phyloP scores from a whole-genome alignment of 345 rosid species.

The Melaleuca alternifolia region DNA sequence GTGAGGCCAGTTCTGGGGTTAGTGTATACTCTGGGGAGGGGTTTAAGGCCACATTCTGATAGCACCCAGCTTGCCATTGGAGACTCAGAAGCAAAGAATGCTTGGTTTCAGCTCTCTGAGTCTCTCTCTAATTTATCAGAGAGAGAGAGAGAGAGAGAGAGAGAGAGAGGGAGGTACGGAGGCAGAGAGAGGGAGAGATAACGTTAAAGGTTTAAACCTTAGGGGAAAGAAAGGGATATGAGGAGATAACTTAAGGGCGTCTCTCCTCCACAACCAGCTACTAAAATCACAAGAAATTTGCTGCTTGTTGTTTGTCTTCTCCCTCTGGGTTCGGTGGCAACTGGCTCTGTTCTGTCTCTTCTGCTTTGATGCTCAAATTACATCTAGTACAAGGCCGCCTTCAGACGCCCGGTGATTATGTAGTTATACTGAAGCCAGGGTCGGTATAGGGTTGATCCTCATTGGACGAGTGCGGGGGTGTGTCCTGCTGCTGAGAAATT shows the following conservation, averaged over 20 bases:
- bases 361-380: not conserved
- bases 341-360: not conserved
- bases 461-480: not conserved
- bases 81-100: slow-evolving; percentile 5
- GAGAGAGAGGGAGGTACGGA: not conserved
- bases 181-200: not conserved
- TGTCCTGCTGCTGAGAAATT: not conserved
- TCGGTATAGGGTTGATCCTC: not conserved
- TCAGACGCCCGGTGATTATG: not conserved
- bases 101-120: not conserved
- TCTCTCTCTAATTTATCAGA: not conserved
- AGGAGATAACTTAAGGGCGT: slow-evolving; percentile 4
- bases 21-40: slow-evolving; percentile 42
- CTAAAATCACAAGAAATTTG: not conserved
- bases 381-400: not conserved
- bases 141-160: not conserved
- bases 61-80: slow-evolving; percentile 61
- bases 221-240: not conserved
- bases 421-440: not conserved
- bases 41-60: slow-evolving; percentile 67
- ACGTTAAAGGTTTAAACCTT: not conserved
- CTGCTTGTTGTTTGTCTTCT: not conserved
- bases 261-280: slow-evolving; percentile 11
- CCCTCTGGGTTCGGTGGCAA: not conserved
- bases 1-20: slow-evolving; percentile 25